These are phyloP conservation scores for Sarocladiaceae sp. DNA, from an alignment of 2,329 filamentous ascomycete genomes.

Conservation along the genomic window DNA sequence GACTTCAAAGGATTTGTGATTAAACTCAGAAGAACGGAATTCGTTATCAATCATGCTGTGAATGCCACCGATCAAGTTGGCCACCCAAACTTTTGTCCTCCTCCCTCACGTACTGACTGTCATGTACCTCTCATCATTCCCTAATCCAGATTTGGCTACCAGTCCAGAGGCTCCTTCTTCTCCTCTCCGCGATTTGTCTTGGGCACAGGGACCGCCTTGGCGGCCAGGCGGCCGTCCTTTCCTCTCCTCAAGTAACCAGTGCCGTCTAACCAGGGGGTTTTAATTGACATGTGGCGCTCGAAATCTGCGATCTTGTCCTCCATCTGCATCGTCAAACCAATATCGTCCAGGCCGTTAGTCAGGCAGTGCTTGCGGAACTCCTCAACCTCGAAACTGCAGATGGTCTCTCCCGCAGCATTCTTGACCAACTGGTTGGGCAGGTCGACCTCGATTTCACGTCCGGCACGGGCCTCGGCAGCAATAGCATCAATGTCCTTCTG, in stretches of 20 bases:
- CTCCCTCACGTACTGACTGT: too few species aligned
- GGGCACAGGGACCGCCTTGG: conserved; percentile 66
- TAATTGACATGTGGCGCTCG: conserved; percentile 69
- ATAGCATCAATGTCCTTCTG: conserved; percentile 63
- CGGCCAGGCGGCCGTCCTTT: conserved; percentile 50
- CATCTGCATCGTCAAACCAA: conserved; percentile 88
- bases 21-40: background rate
- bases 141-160: conserved; percentile 46
- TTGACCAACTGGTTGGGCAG: conserved; percentile 81
- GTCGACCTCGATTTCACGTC: conserved; percentile 84
- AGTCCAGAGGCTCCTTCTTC: conserved; percentile 82
- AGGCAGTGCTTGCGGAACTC: conserved; percentile 93
- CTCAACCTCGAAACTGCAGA: conserved; percentile 83
- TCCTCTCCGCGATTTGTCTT: conserved; percentile 86
- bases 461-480: conserved; percentile 71
- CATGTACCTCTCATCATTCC: background rate
- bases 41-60: conserved; percentile 5
- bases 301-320: conserved; percentile 84
- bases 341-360: conserved; percentile 90
- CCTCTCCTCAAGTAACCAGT: conserved; percentile 69
- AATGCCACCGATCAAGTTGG: background rate
- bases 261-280: conserved; percentile 91
- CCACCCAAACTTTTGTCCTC: background rate
- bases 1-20: background rate
- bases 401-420: conserved; percentile 65